A percentile compares a stretch with the other conserved stretches of the same genome.
phyloP scores from a whole-genome alignment of 768 basidiomycete genomes.

The Lactarius hengduanensis region DNA sequence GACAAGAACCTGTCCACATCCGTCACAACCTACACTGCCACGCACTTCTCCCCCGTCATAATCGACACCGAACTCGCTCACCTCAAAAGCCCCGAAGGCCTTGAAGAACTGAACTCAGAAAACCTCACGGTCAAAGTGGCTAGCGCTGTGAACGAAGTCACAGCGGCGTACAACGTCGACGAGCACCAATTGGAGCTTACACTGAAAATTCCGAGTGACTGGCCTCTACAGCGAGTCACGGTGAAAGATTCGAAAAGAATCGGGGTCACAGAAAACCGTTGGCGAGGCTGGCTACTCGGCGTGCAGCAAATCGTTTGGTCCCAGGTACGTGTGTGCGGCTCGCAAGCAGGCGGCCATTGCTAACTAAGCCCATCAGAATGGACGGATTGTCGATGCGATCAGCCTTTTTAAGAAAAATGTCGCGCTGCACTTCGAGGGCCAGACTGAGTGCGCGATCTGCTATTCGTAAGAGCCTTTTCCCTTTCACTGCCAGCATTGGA shows the following conservation, averaged over 20 bases:
- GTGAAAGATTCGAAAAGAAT: slow-evolving; percentile 81
- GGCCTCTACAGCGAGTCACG: slow-evolving; percentile 86
- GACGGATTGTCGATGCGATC: slow-evolving; percentile 84
- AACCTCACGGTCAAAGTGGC: slow-evolving; percentile 79
- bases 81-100: slow-evolving; percentile 54
- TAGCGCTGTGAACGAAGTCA: slow-evolving; percentile 72
- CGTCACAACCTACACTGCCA: slow-evolving; percentile 74
- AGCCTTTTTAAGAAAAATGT: slow-evolving; percentile 94
- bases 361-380: slow-evolving; percentile 55
- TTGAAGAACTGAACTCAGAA: slow-evolving; percentile 67
- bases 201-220: slow-evolving; percentile 83
- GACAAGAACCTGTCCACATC: slow-evolving; percentile 83
- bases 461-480: slow-evolving; percentile 63
- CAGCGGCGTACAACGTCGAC: slow-evolving; percentile 82
- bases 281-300: slow-evolving; percentile 92
- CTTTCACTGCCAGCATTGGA: not conserved
- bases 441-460: slow-evolving; percentile 95
- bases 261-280: slow-evolving; percentile 85
- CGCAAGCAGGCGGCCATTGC: not conserved
- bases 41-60: slow-evolving; percentile 86
- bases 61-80: slow-evolving; percentile 79
- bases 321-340: slow-evolving; percentile 53
- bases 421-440: slow-evolving; percentile 88
- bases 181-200: slow-evolving; percentile 91
- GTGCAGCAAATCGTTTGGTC: slow-evolving; percentile 89